Percentiles rank a stretch among this genome's conserved stretches.
These are phyloP conservation scores for Fusarium falciforme DNA, from an alignment of 2,329 filamentous ascomycete species.

Conservation along the genomic window DNA sequence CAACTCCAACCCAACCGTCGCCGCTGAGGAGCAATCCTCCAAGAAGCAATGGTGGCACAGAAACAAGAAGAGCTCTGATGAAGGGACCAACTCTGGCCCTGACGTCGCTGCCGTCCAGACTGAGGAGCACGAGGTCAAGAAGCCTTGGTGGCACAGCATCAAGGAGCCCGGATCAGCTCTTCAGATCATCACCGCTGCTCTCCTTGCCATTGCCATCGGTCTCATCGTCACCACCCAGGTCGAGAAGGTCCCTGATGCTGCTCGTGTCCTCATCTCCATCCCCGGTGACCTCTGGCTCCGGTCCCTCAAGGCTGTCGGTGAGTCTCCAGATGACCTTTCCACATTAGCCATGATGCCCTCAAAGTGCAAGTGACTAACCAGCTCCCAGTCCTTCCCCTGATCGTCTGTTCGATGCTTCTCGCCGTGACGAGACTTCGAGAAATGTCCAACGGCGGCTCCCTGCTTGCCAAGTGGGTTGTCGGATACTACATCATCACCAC, in stretches of 20 bases:
- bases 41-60: conserved; percentile 52
- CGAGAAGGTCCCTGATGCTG: conserved; percentile 56
- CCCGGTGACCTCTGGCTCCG: conserved; percentile 63
- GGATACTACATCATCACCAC: conserved; percentile 63
- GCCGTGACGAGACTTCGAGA: conserved; percentile 60
- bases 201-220: conserved; percentile 62
- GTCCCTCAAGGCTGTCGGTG: conserved; percentile 60
- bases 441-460: conserved; percentile 56
- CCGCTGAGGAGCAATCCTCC: conserved; percentile 26
- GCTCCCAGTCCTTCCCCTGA: conserved; percentile 62
- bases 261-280: conserved; percentile 57
- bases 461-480: conserved; percentile 61
- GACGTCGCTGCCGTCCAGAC: conserved; percentile 19
- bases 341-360: no score
- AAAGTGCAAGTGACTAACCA: no score
- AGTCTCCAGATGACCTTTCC: no score
- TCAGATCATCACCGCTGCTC: conserved; percentile 62
- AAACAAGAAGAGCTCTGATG: not conserved
- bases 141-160: conserved; percentile 50
- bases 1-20: conserved; percentile 25
- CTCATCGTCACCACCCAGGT: conserved; percentile 57
- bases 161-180: conserved; percentile 57
- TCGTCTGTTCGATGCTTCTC: conserved; percentile 63
- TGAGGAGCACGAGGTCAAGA: conserved; percentile 41
- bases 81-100: conserved; percentile 16